Conservation (phyloP, 2,329 filamentous ascomycete genomes). For the Cladosporium sphaerospermum region DNA sequence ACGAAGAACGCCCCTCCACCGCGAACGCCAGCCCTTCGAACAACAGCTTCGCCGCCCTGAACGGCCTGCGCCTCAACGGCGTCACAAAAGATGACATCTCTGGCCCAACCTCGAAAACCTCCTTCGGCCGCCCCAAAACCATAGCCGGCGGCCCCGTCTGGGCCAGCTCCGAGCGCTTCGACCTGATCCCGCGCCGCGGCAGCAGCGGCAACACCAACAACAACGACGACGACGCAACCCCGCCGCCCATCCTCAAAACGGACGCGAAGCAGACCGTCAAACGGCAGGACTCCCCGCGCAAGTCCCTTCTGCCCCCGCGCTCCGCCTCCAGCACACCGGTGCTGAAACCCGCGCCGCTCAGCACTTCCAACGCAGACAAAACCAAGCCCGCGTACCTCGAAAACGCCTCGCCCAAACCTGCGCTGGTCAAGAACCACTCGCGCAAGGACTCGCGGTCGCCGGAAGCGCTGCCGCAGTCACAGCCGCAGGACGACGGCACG, state of each 20-base stretch:
- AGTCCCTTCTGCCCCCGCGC: not conserved
- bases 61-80: slow-evolving; percentile 29
- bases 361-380: not conserved
- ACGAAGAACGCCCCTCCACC: slow-evolving; percentile 21
- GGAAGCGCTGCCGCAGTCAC: not conserved
- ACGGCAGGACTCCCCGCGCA: not conserved
- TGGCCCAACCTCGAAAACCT: slow-evolving; percentile 8
- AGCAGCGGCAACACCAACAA: not conserved
- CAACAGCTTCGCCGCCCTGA: slow-evolving; percentile 17
- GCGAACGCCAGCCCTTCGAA: slow-evolving; percentile 14
- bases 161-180: not conserved
- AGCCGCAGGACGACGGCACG: not conserved
- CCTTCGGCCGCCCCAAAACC: slow-evolving; percentile 23
- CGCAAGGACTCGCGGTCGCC: not conserved
- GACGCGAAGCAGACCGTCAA: not conserved
- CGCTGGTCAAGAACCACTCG: not conserved
- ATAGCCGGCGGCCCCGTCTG: slow-evolving; percentile 16
- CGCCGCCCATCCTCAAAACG: not conserved
- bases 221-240: not conserved
- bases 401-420: not conserved
- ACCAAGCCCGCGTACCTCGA: slow-evolving; percentile 3
- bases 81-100: slow-evolving; percentile 21
- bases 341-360: slow-evolving; percentile 1
- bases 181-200: not conserved
- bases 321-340: slow-evolving; percentile 2